Evolutionary conservation across 139 green algal species (phyloP), one percentile per base, ranked within the genome.

Genomic region (Tetratostichococcus sp.): DNA sequence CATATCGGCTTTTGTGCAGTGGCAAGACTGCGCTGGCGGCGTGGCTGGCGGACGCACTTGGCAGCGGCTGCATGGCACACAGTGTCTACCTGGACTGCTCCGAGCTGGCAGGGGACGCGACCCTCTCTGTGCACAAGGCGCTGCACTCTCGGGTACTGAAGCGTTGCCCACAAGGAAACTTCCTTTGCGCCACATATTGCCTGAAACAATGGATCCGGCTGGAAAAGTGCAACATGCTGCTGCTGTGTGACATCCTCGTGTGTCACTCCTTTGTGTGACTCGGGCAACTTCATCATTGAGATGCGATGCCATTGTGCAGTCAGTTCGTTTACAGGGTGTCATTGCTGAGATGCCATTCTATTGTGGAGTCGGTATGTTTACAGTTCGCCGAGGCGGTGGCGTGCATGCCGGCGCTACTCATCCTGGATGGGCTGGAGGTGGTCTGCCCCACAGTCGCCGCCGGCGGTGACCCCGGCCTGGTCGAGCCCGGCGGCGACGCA

Each of bases 361-460:
- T 14, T 43, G 30, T 71, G 30, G 30, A 43, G 66, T 30, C 1
- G 11, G 39, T 43, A 5, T 2, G 4, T 23, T 1, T 0, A 35
- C 58, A 82, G 77, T 30, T 89, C 11, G 33, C 35, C 17, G 84
- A 91, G 79, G 87, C 88, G 0, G 67, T 87, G 30, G 69, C 69
- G 0, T 83, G 83, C 74, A 79, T 86, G 67, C 93, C 93, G 11
- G 80, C 83, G 65, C 66, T 97, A 71, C 68, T 97, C 30, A 69
- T 97, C 35, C 75, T 97, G 39, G 92, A 97, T 67, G 89, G 96
- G 70, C 71, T 97, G 72, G 87, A 97, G 39, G 68, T 87, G 32
- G 58, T 97, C 39, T 86, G 79, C 43, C 86, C 88, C 16, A 75
- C 79, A 23, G 59, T 70, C 72, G 70, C 62, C 31, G 30, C 35